phyloP scores from a whole-genome alignment of 345 rosid genomes.

The Geranium rotundifolium region DNA sequence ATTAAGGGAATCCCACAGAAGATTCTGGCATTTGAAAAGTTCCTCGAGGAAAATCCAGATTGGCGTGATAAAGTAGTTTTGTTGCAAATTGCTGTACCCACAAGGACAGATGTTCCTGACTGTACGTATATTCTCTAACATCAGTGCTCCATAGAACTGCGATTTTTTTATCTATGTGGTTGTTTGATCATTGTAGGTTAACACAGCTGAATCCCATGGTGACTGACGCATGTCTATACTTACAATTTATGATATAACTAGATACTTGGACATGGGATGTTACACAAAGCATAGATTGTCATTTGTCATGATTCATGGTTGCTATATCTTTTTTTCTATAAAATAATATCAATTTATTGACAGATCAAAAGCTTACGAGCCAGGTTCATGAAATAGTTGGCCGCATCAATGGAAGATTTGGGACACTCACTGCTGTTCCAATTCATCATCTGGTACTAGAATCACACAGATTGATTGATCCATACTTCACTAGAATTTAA shows the following conservation, averaged over 20 bases:
- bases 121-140: slow-evolving; percentile 37
- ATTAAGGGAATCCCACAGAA: slow-evolving; percentile 99
- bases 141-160: background rate
- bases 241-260: background rate
- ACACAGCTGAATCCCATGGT: background rate
- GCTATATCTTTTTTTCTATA: too few relatives aligned
- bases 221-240: background rate
- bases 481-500: background rate
- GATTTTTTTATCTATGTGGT: too few relatives aligned
- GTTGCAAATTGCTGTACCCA: slow-evolving; percentile 97
- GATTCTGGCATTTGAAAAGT: slow-evolving; percentile 95
- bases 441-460: slow-evolving; percentile 80
- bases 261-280: background rate
- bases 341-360: slow-evolving; percentile 1
- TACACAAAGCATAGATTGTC: background rate
- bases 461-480: background rate
- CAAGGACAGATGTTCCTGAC: slow-evolving; percentile 99
- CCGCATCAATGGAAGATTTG: slow-evolving; percentile 98
- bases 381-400: slow-evolving; percentile 99
- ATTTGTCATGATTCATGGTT: background rate
- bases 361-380: slow-evolving; percentile 98
- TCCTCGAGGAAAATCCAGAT: slow-evolving; percentile 86
- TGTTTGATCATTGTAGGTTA: background rate
- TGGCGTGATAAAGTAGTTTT: slow-evolving; percentile 98
- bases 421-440: slow-evolving; percentile 85